Evolutionary conservation across 768 basidiomycete genomes (phyloP).

Genomic region (Punctularia strigosozonata): DNA sequence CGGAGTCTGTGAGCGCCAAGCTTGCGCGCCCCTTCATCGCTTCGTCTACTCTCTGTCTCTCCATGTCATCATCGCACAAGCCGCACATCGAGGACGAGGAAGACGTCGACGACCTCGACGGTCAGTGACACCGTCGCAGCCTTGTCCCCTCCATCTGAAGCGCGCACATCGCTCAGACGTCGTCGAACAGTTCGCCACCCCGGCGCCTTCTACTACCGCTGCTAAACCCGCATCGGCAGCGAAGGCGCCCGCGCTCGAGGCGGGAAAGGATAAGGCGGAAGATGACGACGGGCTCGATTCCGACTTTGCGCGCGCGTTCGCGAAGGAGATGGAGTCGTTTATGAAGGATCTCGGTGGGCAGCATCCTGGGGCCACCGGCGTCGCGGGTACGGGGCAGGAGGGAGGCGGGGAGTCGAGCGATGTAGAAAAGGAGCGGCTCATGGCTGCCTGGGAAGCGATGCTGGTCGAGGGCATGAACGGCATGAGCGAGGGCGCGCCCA

Average conservation of each 20-base stretch:
- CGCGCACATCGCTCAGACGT: constrained; percentile 25
- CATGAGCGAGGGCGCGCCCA: constrained; percentile 7
- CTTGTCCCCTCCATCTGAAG: constrained; percentile 4
- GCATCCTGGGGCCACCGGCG: constrained; percentile 7
- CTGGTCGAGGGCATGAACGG: constrained; percentile 50
- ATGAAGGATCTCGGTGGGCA: constrained; percentile 25
- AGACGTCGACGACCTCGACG: constrained; percentile 63
- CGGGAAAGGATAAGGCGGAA: too few relatives aligned
- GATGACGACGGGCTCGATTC: constrained; percentile 14
- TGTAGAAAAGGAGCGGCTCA: constrained; percentile 22
- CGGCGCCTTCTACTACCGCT: constrained; percentile 10
- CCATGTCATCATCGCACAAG: constrained; percentile 2
- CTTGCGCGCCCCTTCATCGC: too few relatives aligned
- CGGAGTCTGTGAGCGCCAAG: too few relatives aligned
- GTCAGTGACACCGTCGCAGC: constrained; percentile 13
- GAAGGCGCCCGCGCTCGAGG: constrained; percentile 1
- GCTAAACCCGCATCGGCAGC: constrained; percentile 8
- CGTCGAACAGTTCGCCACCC: constrained; percentile 30
- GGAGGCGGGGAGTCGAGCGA: constrained; percentile 9
- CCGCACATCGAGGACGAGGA: constrained; percentile 22
- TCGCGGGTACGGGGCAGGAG: constrained; percentile 2
- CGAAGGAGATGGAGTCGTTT: constrained; percentile 31
- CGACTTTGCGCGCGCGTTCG: constrained; percentile 28
- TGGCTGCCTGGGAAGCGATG: constrained; percentile 66
- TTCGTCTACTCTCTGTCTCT: too few relatives aligned